These are phyloP conservation scores for Fusarium sp. DNA, from an alignment of 2,329 filamentous ascomycete genomes.

Conservation along the genomic window DNA sequence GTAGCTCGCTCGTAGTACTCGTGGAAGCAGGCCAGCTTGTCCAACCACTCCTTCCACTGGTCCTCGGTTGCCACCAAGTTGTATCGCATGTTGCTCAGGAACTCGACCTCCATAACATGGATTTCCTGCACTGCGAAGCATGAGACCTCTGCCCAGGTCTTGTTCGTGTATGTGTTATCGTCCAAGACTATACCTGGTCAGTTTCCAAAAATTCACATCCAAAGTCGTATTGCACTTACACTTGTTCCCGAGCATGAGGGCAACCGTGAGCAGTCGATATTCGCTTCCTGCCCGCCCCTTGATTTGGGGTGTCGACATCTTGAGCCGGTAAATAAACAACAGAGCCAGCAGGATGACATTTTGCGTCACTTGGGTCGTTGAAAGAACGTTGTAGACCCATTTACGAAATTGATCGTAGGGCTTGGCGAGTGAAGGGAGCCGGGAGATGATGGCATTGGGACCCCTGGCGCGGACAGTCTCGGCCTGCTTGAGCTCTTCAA, in stretches of 20 bases:
- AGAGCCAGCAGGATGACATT: slow-evolving; percentile 93
- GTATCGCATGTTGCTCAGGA: slow-evolving; percentile 98
- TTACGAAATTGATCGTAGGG: slow-evolving; percentile 87
- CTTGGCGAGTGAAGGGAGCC: slow-evolving; percentile 77
- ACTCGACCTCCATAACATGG: slow-evolving; percentile 99
- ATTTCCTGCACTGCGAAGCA: slow-evolving; percentile 94
- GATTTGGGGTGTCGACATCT: slow-evolving; percentile 88
- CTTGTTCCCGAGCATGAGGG: slow-evolving; percentile 98
- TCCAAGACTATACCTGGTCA: slow-evolving; percentile 76
- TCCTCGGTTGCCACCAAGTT: slow-evolving; percentile 86
- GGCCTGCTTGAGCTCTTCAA: slow-evolving; percentile 80
- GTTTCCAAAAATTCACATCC: slow-evolving; percentile 6
- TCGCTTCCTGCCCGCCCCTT: slow-evolving; percentile 94
- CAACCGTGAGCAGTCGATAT: slow-evolving; percentile 91
- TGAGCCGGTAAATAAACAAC: slow-evolving; percentile 92
- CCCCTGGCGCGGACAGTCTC: slow-evolving; percentile 67
- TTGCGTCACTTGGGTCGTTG: slow-evolving; percentile 94
- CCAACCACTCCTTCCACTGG: slow-evolving; percentile 90
- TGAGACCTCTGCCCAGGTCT: slow-evolving; percentile 98
- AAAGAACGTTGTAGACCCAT: slow-evolving; percentile 92
- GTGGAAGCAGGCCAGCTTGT: slow-evolving; percentile 83
- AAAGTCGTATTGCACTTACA: slow-evolving; percentile 65
- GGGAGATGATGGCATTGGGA: slow-evolving; percentile 55
- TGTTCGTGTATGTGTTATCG: slow-evolving; percentile 99
- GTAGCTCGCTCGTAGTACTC: slow-evolving; percentile 83